Evolutionary conservation across 225 moss, liverwort and hornwort genomes (phyloP).

Genomic region (Physcomitrellopsis africana): DNA sequence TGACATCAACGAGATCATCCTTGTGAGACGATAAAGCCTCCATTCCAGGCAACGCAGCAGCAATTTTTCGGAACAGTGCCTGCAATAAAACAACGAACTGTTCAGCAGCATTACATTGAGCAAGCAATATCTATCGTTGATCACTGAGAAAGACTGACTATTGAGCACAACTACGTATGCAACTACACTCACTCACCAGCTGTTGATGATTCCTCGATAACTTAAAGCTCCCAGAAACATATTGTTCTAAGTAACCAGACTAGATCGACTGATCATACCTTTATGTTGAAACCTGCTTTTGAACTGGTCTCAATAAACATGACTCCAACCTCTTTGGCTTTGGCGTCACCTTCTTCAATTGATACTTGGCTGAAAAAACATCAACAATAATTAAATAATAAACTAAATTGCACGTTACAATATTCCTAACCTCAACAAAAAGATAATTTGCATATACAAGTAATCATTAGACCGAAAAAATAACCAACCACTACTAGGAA

Average conservation of each 20-base stretch:
- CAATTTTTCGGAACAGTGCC: conserved; percentile 96
- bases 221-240: background rate
- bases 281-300: conserved; percentile 73
- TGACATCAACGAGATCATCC: conserved; percentile 92
- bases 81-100: conserved; percentile 29
- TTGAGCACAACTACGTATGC: background rate
- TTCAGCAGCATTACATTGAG: background rate
- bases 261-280: conserved; percentile 38
- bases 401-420: background rate
- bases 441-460: background rate
- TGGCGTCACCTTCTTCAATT: conserved; percentile 74
- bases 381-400: background rate
- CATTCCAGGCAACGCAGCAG: conserved; percentile 97
- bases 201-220: background rate
- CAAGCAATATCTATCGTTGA: background rate
- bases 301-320: conserved; percentile 79
- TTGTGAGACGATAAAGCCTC: conserved; percentile 89
- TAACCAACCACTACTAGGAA: background rate
- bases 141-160: background rate
- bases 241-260: background rate
- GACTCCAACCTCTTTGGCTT: conserved; percentile 64
- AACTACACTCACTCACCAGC: conserved; percentile 2
- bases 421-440: conserved; percentile 7
- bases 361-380: conserved; percentile 57
- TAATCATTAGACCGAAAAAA: background rate